Conservation (phyloP, 202 grass and related monocot species). For the Panicum hallii region DNA sequence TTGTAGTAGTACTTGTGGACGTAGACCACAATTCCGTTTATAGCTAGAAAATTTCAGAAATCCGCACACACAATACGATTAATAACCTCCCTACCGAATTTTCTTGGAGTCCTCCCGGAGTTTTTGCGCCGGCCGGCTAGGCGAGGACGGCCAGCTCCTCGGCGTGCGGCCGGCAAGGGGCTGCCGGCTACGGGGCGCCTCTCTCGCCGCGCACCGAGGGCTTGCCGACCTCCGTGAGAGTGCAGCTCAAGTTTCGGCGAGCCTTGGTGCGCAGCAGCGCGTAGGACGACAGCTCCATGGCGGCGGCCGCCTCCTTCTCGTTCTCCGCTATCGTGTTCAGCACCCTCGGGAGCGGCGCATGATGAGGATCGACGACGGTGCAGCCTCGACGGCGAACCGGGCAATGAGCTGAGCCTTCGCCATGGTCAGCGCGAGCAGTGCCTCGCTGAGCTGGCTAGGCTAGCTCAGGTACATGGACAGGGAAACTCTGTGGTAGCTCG, state of each 20-base stretch:
- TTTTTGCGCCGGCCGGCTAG: background rate
- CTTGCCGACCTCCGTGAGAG: background rate
- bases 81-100: background rate
- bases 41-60: background rate
- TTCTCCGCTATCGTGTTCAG: slow-evolving; percentile 48
- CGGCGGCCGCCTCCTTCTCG: slow-evolving; percentile 30
- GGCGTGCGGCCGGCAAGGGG: background rate
- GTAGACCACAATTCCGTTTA: background rate
- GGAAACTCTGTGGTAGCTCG: background rate
- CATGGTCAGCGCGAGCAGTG: slow-evolving; percentile 16
- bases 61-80: background rate
- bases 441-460: background rate
- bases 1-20: no score
- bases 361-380: slow-evolving; percentile 37
- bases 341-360: slow-evolving; percentile 14
- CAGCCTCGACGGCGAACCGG: slow-evolving; percentile 28
- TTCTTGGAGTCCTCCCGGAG: background rate
- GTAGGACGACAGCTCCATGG: slow-evolving; percentile 3
- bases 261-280: background rate
- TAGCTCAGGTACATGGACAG: background rate
- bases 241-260: background rate
- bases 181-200: background rate
- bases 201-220: background rate
- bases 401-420: slow-evolving; percentile 48
- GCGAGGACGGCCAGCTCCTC: background rate